Evolutionary conservation across 2,329 filamentous ascomycete species (phyloP).

Genomic region (Colletotrichum sp.): DNA sequence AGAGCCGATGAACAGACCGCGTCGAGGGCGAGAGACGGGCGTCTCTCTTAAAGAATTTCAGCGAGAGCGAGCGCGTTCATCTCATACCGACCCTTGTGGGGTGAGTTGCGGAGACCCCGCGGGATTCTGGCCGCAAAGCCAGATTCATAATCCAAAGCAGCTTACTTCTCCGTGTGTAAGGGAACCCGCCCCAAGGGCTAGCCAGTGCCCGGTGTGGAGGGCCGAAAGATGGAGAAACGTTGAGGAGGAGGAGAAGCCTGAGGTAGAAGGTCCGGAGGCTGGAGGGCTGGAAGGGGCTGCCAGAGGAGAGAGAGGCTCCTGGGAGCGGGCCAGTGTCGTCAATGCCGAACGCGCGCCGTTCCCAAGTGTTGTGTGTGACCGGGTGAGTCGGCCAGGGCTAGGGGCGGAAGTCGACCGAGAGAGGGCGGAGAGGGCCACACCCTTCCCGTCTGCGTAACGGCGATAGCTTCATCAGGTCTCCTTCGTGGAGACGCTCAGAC

Average conservation of each 20-base stretch:
- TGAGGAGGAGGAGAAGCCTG: neutral
- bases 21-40: neutral
- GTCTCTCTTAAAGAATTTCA: slow-evolving; percentile 4
- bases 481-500: slow-evolving; percentile 10
- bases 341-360: slow-evolving; percentile 13
- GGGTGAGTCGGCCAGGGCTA: slow-evolving; percentile 18
- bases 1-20: neutral
- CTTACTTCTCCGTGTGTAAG: slow-evolving; percentile 13
- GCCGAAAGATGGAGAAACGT: slow-evolving; percentile 16
- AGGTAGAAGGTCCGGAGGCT: neutral
- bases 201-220: neutral
- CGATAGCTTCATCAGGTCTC: slow-evolving; percentile 6
- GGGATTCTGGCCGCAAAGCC: slow-evolving; percentile 18
- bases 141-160: slow-evolving; percentile 13
- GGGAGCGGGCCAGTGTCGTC: neutral
- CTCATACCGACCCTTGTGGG: slow-evolving; percentile 16
- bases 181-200: neutral
- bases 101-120: slow-evolving; percentile 21
- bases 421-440: slow-evolving; percentile 10
- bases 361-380: neutral
- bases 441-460: neutral
- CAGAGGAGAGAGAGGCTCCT: neutral
- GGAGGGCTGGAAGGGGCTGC: neutral
- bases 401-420: slow-evolving; percentile 21
- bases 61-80: neutral